Conservation (phyloP, 78 protist genomes). For the Isochrysis galbana region DNA sequence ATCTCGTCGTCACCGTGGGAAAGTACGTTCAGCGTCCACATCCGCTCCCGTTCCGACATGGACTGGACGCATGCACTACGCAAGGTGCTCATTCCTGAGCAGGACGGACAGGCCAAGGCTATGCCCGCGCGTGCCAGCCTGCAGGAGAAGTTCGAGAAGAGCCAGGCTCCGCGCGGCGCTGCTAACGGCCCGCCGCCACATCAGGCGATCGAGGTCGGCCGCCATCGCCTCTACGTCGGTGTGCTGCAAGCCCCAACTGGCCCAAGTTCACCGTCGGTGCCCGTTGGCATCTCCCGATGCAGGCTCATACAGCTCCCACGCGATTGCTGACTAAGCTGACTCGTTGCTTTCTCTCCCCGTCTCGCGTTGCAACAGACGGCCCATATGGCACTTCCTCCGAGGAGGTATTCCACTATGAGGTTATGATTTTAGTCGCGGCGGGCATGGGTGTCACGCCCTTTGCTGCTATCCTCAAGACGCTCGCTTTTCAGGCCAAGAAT, state of each 20-base stretch:
- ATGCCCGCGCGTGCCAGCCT: neutral
- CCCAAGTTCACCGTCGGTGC: too few species aligned
- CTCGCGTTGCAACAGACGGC: too few species aligned
- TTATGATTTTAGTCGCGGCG: neutral
- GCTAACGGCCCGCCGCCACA: too few species aligned
- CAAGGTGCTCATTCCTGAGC: neutral
- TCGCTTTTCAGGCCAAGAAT: neutral
- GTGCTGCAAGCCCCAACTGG: too few species aligned
- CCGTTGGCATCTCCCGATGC: too few species aligned
- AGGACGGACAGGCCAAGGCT: neutral
- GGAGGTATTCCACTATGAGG: neutral
- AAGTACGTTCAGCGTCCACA: neutral
- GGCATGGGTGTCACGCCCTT: slow-evolving; percentile 91
- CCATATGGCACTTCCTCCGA: neutral
- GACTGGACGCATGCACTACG: neutral
- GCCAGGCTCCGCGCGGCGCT: too few species aligned
- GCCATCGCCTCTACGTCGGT: too few species aligned
- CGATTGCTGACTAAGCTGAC: too few species aligned
- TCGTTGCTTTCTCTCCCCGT: too few species aligned
- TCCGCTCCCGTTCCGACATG: slow-evolving; percentile 43
- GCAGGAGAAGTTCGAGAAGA: neutral
- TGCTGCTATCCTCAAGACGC: slow-evolving; percentile 78
- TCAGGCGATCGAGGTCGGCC: too few species aligned
- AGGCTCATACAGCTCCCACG: too few species aligned
- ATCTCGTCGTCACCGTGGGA: slow-evolving; percentile 87